A percentile compares a stretch with the other conserved stretches of the same genome.
Conservation (phyloP, 2,329 filamentous ascomycete species). For the Dactylellina haptotyla region DNA sequence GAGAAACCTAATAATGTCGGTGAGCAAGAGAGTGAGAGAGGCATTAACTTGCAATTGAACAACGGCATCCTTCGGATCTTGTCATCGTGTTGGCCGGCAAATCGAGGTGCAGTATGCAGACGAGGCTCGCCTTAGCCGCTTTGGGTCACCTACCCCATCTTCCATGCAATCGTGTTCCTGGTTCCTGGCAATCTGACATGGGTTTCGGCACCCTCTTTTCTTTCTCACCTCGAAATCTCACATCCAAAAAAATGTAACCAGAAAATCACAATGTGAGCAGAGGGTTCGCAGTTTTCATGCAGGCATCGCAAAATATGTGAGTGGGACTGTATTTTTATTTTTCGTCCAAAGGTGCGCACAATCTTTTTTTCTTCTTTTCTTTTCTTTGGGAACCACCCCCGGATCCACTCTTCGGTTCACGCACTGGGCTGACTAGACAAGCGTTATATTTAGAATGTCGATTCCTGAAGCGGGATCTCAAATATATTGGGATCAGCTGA, state of each 20-base stretch:
- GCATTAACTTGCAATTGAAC: slow-evolving; percentile 29
- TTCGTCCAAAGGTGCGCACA: neutral
- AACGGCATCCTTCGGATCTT: slow-evolving; percentile 54
- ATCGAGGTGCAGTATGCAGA: slow-evolving; percentile 45
- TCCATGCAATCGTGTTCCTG: slow-evolving; percentile 49
- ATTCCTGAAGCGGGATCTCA: slow-evolving; percentile 50
- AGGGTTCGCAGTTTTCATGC: slow-evolving; percentile 17
- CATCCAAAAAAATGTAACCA: slow-evolving; percentile 35
- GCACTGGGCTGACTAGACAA: slow-evolving; percentile 26
- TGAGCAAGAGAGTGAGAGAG: neutral
- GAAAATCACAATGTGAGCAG: neutral
- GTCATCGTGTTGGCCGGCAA: slow-evolving; percentile 38
- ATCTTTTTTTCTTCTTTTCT: neutral
- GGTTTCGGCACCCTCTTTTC: slow-evolving; percentile 46
- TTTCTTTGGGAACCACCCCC: slow-evolving; percentile 12
- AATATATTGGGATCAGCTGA: slow-evolving; percentile 51
- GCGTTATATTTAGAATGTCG: slow-evolving; percentile 53
- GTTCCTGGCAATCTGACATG: slow-evolving; percentile 54
- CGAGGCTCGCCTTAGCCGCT: slow-evolving; percentile 47
- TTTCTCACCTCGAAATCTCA: slow-evolving; percentile 38
- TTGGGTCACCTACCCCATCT: slow-evolving; percentile 44
- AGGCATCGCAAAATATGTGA: neutral
- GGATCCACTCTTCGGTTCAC: slow-evolving; percentile 45
- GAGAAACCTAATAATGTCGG: slow-evolving; percentile 19
- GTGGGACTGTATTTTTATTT: slow-evolving; percentile 23